Conservation (phyloP, 2,329 filamentous ascomycete species). For the Microcyclospora pomicola region DNA sequence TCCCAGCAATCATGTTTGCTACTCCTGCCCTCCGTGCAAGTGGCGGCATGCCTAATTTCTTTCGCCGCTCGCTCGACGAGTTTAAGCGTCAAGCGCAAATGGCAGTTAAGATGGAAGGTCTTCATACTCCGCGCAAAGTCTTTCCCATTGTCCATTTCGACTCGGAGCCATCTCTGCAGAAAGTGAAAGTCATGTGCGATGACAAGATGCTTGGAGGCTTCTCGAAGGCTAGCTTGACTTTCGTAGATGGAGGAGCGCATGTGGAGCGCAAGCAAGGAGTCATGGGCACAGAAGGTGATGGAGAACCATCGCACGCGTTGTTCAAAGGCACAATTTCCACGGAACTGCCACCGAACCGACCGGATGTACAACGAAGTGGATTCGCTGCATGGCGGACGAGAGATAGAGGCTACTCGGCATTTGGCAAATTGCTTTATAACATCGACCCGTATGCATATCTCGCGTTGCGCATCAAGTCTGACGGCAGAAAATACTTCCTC, state of each 20-base stretch:
- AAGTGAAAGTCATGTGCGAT: slow-evolving; percentile 70
- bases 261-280: slow-evolving; percentile 7
- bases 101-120: slow-evolving; percentile 54
- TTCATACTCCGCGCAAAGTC: slow-evolving; percentile 51
- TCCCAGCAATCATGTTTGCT: not conserved
- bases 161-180: slow-evolving; percentile 27
- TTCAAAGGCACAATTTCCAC: slow-evolving; percentile 87
- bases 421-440: slow-evolving; percentile 76
- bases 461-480: slow-evolving; percentile 75
- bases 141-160: slow-evolving; percentile 53
- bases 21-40: slow-evolving; percentile 6
- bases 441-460: slow-evolving; percentile 82
- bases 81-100: slow-evolving; percentile 42
- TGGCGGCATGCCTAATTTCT: slow-evolving; percentile 33
- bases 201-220: slow-evolving; percentile 66
- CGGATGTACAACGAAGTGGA: slow-evolving; percentile 63
- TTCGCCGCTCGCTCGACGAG: slow-evolving; percentile 45
- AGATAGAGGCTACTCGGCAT: slow-evolving; percentile 64
- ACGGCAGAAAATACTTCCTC: slow-evolving; percentile 83
- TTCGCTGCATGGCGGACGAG: slow-evolving; percentile 84
- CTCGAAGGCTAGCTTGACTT: slow-evolving; percentile 61
- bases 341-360: slow-evolving; percentile 59
- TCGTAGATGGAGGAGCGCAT: slow-evolving; percentile 20
- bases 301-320: slow-evolving; percentile 51
- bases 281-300: slow-evolving; percentile 16